Base-by-base conservation (phyloP, 2,329 filamentous ascomycete genomes). In the Ramularia collo-cygni region DNA sequence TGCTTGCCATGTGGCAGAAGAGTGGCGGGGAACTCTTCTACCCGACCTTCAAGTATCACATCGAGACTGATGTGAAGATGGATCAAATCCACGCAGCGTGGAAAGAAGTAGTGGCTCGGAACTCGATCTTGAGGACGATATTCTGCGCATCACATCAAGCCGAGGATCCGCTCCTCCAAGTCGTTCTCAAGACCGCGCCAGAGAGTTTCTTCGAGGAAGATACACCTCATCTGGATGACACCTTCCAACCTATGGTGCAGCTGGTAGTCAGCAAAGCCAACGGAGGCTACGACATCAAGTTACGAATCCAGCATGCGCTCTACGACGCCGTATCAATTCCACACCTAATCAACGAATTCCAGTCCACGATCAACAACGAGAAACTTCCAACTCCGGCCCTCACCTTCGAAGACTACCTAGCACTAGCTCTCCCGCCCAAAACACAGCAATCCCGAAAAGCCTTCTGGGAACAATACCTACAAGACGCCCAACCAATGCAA, bases 271-370 rank as follows among this genome's bases (percentile, higher is more conserved):
- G n/a, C 2, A 42, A 48, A 1, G 38, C 48, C 3, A 40, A 47
- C 8, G 37, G 41, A 6, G 43, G 40, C 9, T 54, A 42, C 36
- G 31, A 34, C 6, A 40, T 71, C 31, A 50, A 64, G 32, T 64
- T 73, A 2, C 67, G 69, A 17, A 81, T 95, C 4, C 88, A 95
- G 47, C 89, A 96, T 59, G 84, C 85, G 0, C 69, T 95, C 0
- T 96, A 95, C 56, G 90, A 95, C 59, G 88, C 81, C 4, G 72
- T 93, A 44, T 92, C 85, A 52, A 67, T 95, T 4, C 76, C 80
- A 1, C 58, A 72, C 1, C 64, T 94, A 4, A 65, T 87, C 15
- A 57, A 71, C 10, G 63, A 73, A 28, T 63, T 82, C 9, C 61
- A 70, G 45, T 46, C 53, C 4, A 48, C 67, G 2, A 26, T 79